These are phyloP conservation scores for Teratosphaeriaceae sp. DNA, from an alignment of 2,329 filamentous ascomycete genomes.

Conservation along the genomic window DNA sequence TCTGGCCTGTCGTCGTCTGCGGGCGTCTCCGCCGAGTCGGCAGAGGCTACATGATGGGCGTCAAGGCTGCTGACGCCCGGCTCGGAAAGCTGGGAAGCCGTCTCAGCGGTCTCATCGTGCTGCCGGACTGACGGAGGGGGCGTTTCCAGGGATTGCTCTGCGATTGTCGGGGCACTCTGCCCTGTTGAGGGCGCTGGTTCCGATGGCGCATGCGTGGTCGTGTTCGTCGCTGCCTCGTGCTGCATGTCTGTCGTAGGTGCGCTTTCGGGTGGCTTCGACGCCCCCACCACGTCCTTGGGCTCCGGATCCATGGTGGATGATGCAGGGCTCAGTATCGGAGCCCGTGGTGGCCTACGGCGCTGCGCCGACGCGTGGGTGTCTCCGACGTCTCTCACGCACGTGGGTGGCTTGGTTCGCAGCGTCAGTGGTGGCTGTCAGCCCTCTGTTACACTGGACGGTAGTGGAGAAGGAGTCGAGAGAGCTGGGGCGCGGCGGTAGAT, in stretches of 20 bases:
- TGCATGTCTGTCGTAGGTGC: not conserved
- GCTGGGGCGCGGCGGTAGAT: too few relatives aligned
- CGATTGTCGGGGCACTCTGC: not conserved
- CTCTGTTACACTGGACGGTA: too few relatives aligned
- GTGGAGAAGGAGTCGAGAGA: too few relatives aligned
- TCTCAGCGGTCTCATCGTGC: not conserved
- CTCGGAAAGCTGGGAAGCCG: not conserved
- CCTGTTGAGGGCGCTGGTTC: not conserved
- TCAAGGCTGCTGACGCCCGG: not conserved
- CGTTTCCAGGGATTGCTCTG: not conserved
- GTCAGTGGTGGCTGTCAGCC: not conserved
- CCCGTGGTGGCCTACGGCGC: too few relatives aligned
- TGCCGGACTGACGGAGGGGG: not conserved
- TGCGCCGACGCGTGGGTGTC: not conserved
- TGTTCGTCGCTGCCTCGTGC: not conserved
- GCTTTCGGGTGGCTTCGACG: not conserved
- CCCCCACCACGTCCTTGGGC: not conserved
- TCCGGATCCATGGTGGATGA: not conserved
- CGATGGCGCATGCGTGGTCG: not conserved
- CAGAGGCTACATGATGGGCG: not conserved
- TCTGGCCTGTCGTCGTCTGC: not conserved
- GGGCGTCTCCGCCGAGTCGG: not conserved
- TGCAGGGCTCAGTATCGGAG: too few relatives aligned
- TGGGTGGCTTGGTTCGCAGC: not conserved
- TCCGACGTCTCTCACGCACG: not conserved